phyloP scores from a whole-genome alignment of 1,139 yeast species.

The Petasospora fabianii region DNA sequence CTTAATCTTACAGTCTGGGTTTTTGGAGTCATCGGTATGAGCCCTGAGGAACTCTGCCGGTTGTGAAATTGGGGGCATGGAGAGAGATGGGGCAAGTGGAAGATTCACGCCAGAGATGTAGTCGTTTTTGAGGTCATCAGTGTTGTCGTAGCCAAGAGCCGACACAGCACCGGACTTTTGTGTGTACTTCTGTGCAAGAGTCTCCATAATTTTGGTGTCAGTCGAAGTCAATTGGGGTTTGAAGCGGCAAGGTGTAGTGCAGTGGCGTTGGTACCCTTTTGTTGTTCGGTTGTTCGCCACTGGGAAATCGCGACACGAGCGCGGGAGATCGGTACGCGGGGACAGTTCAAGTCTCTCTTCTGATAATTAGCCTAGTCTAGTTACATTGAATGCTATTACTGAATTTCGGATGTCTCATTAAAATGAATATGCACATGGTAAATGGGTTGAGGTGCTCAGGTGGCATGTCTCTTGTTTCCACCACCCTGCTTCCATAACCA shows the following conservation, averaged over 20 bases:
- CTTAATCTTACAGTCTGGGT: conserved; percentile 92
- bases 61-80: conserved; percentile 80
- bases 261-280: conserved; percentile 7
- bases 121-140: conserved; percentile 35
- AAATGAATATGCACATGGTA: not conserved
- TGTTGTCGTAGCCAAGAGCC: conserved; percentile 27
- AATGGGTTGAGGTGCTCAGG: conserved; percentile 11
- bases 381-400: too few species aligned
- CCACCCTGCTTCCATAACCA: conserved; percentile 92
- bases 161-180: conserved; percentile 25
- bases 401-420: not conserved
- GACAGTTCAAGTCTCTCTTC: too few species aligned
- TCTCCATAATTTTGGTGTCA: conserved; percentile 6
- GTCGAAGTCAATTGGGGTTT: conserved; percentile 1
- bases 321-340: too few species aligned
- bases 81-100: conserved; percentile 54
- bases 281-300: conserved; percentile 2
- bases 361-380: too few species aligned
- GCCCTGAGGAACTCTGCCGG: conserved; percentile 96
- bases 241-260: too few species aligned
- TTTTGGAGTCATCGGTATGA: conserved; percentile 91
- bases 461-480: conserved; percentile 38
- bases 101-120: conserved; percentile 30
- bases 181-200: conserved; percentile 32
- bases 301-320: not conserved